Evolutionary conservation across 768 basidiomycete species (phyloP), one percentile per base, ranked within the genome.

Genomic region (Collybia mongolica): DNA sequence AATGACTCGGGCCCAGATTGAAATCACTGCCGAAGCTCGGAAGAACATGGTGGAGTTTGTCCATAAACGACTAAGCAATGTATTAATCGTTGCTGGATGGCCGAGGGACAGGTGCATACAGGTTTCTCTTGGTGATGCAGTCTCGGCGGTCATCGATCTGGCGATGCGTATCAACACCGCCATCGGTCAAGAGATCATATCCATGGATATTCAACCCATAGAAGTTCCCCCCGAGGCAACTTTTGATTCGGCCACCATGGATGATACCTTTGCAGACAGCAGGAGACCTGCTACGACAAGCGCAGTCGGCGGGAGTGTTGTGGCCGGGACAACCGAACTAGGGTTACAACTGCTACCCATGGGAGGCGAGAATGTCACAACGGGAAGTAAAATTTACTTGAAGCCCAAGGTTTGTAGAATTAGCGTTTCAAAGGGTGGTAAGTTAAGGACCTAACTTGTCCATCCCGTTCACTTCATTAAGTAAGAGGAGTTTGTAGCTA

Each of bases 21-120:
- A 39, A 19, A 26, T 20, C 15, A 20, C 29, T 24, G 38, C n/a
- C 5, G 15, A 39, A 23, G 2, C 12, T 14, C 14, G 39, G 17
- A 26, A 14, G 2, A 35, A 12, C 17, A 19, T 58, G 52, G 43
- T 50, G 39, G 54, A 51, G 22, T 51, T 39, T 24, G 23, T 53
- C 42, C 18, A 41, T 4, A 48, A 43, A 15, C 41, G 44, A 36
- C 18, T 68, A 37, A 51, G 52, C 23, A 60, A 63, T 32, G 59
- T 63, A 20, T 46, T 68, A 20, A 52, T 51, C 24, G 57, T 68
- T 44, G 56, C 61, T 39, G 68, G 68, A 14, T 70, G 68, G 68
- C 51, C 24, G n/a, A 22, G 18, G 40, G 40, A 15, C 23, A 29
- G 3, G 14, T 39, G 24, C 36, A 28, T 7, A 26, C 14, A 23